Evolutionary conservation across 768 basidiomycete species (phyloP).

Genomic region (Leccinum variicolor): DNA sequence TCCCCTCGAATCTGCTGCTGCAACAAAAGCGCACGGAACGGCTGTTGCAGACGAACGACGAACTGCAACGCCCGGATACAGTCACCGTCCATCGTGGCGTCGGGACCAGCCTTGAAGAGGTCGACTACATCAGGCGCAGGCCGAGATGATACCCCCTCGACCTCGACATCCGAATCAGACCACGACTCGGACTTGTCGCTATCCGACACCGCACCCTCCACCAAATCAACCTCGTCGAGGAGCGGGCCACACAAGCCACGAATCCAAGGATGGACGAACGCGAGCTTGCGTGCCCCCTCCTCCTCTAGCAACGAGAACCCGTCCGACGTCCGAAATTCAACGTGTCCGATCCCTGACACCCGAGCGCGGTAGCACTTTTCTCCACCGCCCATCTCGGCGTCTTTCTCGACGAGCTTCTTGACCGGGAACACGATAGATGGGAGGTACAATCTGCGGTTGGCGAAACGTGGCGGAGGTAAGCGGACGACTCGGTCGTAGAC

Average conservation of each 20-base stretch:
- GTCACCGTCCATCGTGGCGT: not conserved
- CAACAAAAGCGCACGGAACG: constrained; percentile 7
- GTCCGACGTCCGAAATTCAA: constrained; percentile 2
- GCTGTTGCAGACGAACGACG: constrained; percentile 5
- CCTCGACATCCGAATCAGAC: not conserved
- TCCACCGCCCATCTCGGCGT: not conserved
- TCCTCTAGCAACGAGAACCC: not conserved
- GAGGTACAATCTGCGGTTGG: constrained; percentile 2
- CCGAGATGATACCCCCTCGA: not conserved
- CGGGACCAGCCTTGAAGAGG: too few relatives aligned
- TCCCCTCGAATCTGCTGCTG: not conserved
- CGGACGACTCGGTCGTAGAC: not conserved
- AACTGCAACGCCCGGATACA: constrained; percentile 3
- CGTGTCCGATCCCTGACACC: constrained; percentile 1
- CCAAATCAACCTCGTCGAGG: not conserved
- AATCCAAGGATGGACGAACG: constrained; percentile 14
- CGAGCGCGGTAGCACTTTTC: constrained; percentile 1
- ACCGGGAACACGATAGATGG: constrained; percentile 11
- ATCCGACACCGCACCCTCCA: not conserved
- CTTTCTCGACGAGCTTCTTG: not conserved
- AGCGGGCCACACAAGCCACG: constrained; percentile 1
- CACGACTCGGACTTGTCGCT: not conserved
- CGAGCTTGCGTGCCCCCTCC: not conserved
- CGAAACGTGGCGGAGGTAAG: constrained; percentile 1
- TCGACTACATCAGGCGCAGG: not conserved